Percentiles rank a stretch among this genome's conserved stretches.
These are phyloP conservation scores for Mycena galopus DNA, from an alignment of 768 basidiomycete genomes.

Conservation along the genomic window DNA sequence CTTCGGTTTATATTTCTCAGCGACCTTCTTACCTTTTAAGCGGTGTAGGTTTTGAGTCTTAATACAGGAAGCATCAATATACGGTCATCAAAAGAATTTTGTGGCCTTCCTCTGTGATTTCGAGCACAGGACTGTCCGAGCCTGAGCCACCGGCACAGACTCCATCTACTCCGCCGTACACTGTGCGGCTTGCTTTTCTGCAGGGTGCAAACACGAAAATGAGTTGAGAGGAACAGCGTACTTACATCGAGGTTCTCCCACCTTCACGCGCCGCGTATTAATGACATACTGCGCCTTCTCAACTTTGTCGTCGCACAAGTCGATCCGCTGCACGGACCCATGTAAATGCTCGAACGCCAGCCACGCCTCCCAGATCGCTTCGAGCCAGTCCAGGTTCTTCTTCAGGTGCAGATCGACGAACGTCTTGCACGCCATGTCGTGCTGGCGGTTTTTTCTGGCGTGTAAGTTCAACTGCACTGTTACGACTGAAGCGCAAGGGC, in stretches of 20 bases:
- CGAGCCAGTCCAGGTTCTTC: constrained; percentile 94
- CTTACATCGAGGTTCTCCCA: constrained; percentile 43
- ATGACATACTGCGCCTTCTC: constrained; percentile 74
- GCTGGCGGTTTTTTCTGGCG: constrained; percentile 63
- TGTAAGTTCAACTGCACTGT: constrained; percentile 20
- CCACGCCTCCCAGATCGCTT: constrained; percentile 94
- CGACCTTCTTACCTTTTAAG: constrained; percentile 73
- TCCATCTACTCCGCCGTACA: constrained; percentile 55
- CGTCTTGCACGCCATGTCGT: constrained; percentile 72
- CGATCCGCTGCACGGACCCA: constrained; percentile 78
- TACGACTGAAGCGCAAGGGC: constrained; percentile 11
- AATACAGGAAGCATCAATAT: background rate
- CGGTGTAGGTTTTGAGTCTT: constrained; percentile 60
- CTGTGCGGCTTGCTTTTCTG: constrained; percentile 62
- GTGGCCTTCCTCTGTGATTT: constrained; percentile 46
- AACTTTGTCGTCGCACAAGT: constrained; percentile 71
- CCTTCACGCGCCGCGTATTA: constrained; percentile 75
- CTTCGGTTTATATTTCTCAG: constrained; percentile 6
- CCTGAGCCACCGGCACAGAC: constrained; percentile 48
- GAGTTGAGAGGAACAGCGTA: background rate
- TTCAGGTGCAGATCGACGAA: constrained; percentile 78
- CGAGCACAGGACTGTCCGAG: constrained; percentile 37
- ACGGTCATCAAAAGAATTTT: constrained; percentile 56
- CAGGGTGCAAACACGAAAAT: constrained; percentile 61
- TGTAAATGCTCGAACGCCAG: constrained; percentile 87